Evolutionary conservation across 139 green algal genomes (phyloP), one percentile per base, ranked within the genome.

Genomic region (Chlamydomonas eustigma): DNA sequence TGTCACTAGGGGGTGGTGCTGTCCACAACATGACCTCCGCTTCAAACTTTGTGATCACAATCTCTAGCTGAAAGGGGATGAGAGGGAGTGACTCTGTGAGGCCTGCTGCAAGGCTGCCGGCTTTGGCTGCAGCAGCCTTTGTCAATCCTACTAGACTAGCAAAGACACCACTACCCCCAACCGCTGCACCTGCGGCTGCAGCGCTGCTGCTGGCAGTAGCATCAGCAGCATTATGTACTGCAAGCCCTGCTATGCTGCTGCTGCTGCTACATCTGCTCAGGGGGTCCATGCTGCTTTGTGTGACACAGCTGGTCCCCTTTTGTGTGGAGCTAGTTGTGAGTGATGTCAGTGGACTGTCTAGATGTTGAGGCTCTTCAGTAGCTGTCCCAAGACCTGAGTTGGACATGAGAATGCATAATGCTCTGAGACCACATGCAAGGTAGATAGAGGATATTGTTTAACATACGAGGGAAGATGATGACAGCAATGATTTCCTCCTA

Each of bases 1-100:
- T 68, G 52, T 68, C 52, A 28, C 52, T 68, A 4, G 52, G 52
- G 12, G 52, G 52, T 5, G 52, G 52, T 28, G 52, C 12, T 4
- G 52, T 31, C 52, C 52, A 68, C 24, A 72, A 6, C 65, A 72
- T 72, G 65, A 72, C 12, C 5, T 72, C 65, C 4, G 5, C 8
- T 34, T 72, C 65, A 22, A 72, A 72, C 33, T 34, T 33, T 34
- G 65, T 72, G 31, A 72, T 39, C 33, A n/a, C 5, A 39, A 72
- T 72, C 31, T 72, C 65, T 34, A 72, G 65, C 65, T 72, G 65
- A 34, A 38, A 72, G 22, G 5, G 28, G 4, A 72, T 39, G 8
- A 22, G 65, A 3, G 65, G 65, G 3, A 72, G 65, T 4, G 8
- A 44, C 32, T 72, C 65, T 12, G 65, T 72, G 8, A 72, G 18